Percentiles rank a stretch among this genome's conserved stretches.
These are phyloP conservation scores for Lachnellula willkommii DNA, from an alignment of 2,329 filamentous ascomycete genomes.

Conservation along the genomic window DNA sequence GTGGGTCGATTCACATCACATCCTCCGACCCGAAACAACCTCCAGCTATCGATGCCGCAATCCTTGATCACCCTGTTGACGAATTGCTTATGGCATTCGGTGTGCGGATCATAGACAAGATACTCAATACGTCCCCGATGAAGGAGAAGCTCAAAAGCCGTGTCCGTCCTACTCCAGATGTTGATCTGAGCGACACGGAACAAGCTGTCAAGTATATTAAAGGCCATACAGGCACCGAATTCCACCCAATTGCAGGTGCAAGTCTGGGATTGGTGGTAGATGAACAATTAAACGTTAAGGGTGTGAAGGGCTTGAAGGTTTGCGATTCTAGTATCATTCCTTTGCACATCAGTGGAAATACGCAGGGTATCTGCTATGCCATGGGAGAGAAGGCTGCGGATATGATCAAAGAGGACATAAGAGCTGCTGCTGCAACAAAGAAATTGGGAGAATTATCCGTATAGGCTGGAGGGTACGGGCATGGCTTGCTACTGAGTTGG, in stretches of 20 bases:
- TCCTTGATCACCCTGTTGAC: conserved; percentile 5
- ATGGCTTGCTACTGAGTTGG: too few relatives aligned
- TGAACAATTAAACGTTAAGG: conserved; percentile 61
- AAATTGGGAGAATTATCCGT: too few relatives aligned
- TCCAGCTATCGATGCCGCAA: conserved; percentile 34
- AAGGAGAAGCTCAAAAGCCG: conserved; percentile 13
- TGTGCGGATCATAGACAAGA: conserved; percentile 5
- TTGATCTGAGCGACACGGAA: conserved; percentile 4
- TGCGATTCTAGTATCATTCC: conserved; percentile 66
- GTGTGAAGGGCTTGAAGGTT: conserved; percentile 66
- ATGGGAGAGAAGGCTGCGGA: conserved; percentile 81
- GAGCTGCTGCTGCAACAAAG: too few relatives aligned
- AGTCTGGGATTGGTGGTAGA: conserved; percentile 90
- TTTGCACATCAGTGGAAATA: conserved; percentile 76
- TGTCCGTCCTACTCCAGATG: conserved; percentile 1
- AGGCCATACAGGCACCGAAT: conserved; percentile 33
- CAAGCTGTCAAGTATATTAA: conserved; percentile 5
- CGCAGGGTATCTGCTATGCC: conserved; percentile 77
- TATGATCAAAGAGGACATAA: conserved; percentile 47
- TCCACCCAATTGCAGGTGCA: conserved; percentile 79
- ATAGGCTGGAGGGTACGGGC: too few relatives aligned
- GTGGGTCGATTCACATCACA: conserved; percentile 37
- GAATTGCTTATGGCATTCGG: conserved; percentile 4
- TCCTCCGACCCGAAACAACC: conserved; percentile 32
- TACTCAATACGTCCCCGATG: conserved; percentile 8